These are phyloP conservation scores for Colletotrichum tanaceti DNA, from an alignment of 2,329 filamentous ascomycete species.

Conservation along the genomic window DNA sequence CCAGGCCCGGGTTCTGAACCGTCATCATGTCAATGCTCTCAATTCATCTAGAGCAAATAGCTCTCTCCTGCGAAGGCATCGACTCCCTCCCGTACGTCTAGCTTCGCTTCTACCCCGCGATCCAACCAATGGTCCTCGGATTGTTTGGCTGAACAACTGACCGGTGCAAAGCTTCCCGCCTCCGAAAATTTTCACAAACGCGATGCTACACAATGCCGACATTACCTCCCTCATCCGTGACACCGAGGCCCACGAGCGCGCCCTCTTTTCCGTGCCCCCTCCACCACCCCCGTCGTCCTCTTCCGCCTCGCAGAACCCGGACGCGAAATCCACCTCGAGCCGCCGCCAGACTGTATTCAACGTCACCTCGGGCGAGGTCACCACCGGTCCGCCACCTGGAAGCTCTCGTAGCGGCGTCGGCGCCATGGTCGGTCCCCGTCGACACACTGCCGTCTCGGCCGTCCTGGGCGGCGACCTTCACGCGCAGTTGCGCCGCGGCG, in stretches of 20 bases:
- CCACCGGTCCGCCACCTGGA: constrained; percentile 60
- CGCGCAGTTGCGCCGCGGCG: constrained; percentile 75
- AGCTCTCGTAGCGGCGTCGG: constrained; percentile 42
- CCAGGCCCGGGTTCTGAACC: not conserved
- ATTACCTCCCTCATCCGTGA: constrained; percentile 96
- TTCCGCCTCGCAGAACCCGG: constrained; percentile 56
- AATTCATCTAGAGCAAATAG: constrained; percentile 81
- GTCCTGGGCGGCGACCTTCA: constrained; percentile 90
- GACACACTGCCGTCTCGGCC: constrained; percentile 87
- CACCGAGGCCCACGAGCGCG: constrained; percentile 93
- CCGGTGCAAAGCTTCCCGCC: constrained; percentile 76
- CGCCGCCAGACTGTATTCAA: constrained; percentile 75
- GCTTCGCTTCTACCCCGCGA: constrained; percentile 35
- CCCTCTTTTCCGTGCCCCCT: constrained; percentile 90
- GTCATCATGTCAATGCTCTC: constrained; percentile 73
- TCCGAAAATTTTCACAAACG: constrained; percentile 96
- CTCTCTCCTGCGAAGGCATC: constrained; percentile 80
- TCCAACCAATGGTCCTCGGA: constrained; percentile 17
- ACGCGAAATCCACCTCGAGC: constrained; percentile 56
- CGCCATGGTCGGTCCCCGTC: constrained; percentile 62
- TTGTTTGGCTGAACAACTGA: constrained; percentile 2
- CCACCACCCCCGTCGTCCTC: constrained; percentile 69
- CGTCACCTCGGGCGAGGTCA: constrained; percentile 71
- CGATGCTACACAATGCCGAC: constrained; percentile 86
- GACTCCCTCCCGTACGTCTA: constrained; percentile 74